phyloP scores from a whole-genome alignment of 306 rosid species.

The Trifolium subterraneum region DNA sequence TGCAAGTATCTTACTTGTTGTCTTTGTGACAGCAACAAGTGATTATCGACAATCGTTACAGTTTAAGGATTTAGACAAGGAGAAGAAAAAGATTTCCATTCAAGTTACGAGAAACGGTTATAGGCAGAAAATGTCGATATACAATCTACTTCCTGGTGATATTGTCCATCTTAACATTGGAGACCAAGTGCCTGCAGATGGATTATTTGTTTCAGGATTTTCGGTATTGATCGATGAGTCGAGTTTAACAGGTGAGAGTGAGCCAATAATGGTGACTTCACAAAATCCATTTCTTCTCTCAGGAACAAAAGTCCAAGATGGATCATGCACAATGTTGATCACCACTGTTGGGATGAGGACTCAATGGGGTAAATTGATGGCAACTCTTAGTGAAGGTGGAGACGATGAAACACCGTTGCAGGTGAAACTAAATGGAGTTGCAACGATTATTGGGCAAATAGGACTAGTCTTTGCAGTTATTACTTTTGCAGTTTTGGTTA shows the following conservation, averaged over 20 bases:
- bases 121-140: conserved; percentile 87
- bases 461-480: conserved; percentile 81
- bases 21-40: conserved; percentile 87
- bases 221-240: conserved; percentile 88
- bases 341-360: conserved; percentile 98
- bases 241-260: conserved; percentile 96
- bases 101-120: conserved; percentile 93
- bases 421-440: conserved; percentile 94
- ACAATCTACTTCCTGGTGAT: conserved; percentile 87
- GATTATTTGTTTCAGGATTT: conserved; percentile 82
- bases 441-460: conserved; percentile 89
- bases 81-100: conserved; percentile 82
- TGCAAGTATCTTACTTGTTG: conserved; percentile 88
- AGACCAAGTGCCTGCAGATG: conserved; percentile 94
- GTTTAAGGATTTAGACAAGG: conserved; percentile 95
- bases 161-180: conserved; percentile 89
- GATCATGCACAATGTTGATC: conserved; percentile 86
- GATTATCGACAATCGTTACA: conserved; percentile 92
- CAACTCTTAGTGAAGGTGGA: conserved; percentile 94
- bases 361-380: conserved; percentile 97
- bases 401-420: conserved; percentile 96
- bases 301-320: conserved; percentile 97
- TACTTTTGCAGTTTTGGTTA: conserved; percentile 81
- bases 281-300: conserved; percentile 88
- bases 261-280: conserved; percentile 74